Base-by-base conservation (phyloP, 768 basidiomycete genomes). In the Suillus luteus region DNA sequence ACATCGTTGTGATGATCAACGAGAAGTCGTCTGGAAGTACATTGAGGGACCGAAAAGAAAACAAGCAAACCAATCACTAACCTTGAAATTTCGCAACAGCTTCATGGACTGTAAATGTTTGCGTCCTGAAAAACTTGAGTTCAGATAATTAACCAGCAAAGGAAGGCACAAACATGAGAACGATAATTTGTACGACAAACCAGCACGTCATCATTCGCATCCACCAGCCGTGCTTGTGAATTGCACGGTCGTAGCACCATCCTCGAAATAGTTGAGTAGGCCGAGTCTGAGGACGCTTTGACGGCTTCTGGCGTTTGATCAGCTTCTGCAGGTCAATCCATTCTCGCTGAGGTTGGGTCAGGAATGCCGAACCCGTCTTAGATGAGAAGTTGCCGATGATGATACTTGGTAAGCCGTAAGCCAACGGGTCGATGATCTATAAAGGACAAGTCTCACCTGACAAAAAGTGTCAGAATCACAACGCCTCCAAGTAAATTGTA, bases 141-240 rank as follows among this genome's bases (percentile, higher is more conserved):
- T 1, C 43, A 67, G 3, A 43, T 43, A 40, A 10, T 38, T 35
- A 64, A 57, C 44, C 3, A 60, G 24, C 17, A 22, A 35, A 57
- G 52, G 33, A n/a, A 10, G 24, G 10, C 14, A 79, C 90, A 61
- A 70, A 92, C 94, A 94, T 92, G 63, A 98, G 81, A 1, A 87
- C 86, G 40, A 92, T 70, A 51, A 97, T 92, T 72, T 98, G 96
- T 19, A 92, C 48, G 22, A 92, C 73, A 69, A 95, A 96, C 27
- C 96, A 73, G 3, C 85, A 72, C 0, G 93, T 95, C 85, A 96
- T 91, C 57, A 77, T 78, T 62, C 89, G 80, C 7, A 90, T 84
- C 96, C 96, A 99, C 87, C 90, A 94, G 2, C 96, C 96, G 69
- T 95, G 91, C 74, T 98, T 99, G 65, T 87, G 82, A 17, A 94